phyloP scores from a whole-genome alignment of 805 yeast species.

The Zygoascus biomembranicola region DNA sequence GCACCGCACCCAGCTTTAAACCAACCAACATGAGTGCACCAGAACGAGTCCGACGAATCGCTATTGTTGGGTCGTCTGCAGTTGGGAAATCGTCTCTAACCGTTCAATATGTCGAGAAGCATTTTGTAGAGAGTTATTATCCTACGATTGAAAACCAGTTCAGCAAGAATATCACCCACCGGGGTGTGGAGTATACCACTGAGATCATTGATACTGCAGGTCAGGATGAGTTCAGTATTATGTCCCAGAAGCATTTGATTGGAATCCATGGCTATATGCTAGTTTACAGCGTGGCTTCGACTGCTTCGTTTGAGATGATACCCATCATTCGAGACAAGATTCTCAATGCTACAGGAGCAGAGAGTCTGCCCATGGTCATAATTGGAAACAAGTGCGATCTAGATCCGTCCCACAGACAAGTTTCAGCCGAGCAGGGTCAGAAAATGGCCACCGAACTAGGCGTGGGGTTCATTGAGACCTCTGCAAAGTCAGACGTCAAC shows the following conservation, averaged over 20 bases:
- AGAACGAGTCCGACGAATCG: slow-evolving; percentile 53
- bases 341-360: slow-evolving; percentile 50
- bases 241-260: slow-evolving; percentile 59
- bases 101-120: slow-evolving; percentile 65
- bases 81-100: slow-evolving; percentile 71
- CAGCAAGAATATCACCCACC: slow-evolving; percentile 47
- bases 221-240: slow-evolving; percentile 67
- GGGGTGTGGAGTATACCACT: slow-evolving; percentile 55
- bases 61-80: slow-evolving; percentile 69
- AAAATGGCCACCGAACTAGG: slow-evolving; percentile 48
- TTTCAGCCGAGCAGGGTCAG: slow-evolving; percentile 43
- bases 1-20: background rate
- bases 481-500: slow-evolving; percentile 60
- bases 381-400: slow-evolving; percentile 62
- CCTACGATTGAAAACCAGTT: slow-evolving; percentile 76
- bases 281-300: slow-evolving; percentile 62
- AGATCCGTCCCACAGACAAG: slow-evolving; percentile 44
- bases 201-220: slow-evolving; percentile 81
- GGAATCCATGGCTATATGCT: slow-evolving; percentile 67
- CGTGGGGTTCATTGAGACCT: slow-evolving; percentile 62
- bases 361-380: slow-evolving; percentile 57
- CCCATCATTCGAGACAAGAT: slow-evolving; percentile 65
- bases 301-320: slow-evolving; percentile 59
- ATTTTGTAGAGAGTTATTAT: slow-evolving; percentile 67
- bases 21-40: slow-evolving; percentile 6